phyloP scores from a whole-genome alignment of 1,284 basidiomycete genomes.

The Fistulina hepatica region DNA sequence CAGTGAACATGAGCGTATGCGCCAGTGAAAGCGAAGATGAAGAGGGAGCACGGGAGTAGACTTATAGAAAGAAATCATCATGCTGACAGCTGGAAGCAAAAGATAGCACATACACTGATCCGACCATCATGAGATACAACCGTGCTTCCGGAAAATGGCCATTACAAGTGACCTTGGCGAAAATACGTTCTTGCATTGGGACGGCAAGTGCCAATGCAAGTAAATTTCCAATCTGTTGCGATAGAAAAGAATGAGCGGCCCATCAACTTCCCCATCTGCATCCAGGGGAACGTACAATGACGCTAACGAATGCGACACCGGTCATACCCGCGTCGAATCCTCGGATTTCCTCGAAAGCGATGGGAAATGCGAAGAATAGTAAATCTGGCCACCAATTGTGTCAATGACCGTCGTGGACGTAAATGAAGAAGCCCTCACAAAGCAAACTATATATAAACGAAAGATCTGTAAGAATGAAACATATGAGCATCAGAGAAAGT shows the following conservation, averaged over 20 bases:
- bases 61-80: constrained; percentile 14
- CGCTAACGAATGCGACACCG: constrained; percentile 40
- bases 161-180: constrained; percentile 23
- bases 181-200: constrained; percentile 26
- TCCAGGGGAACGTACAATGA: constrained; percentile 26
- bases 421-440: constrained; percentile 21
- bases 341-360: constrained; percentile 28
- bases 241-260: background rate
- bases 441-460: constrained; percentile 28
- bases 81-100: constrained; percentile 9
- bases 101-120: constrained; percentile 30
- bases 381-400: constrained; percentile 24
- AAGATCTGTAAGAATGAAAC: constrained; percentile 22
- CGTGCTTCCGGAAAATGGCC: constrained; percentile 43
- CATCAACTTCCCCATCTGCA: too few relatives aligned
- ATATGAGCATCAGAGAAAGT: background rate
- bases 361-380: constrained; percentile 31
- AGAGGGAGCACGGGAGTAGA: constrained; percentile 25
- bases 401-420: background rate
- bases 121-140: constrained; percentile 36
- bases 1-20: constrained; percentile 27
- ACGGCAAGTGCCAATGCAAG: constrained; percentile 21
- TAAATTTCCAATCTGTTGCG: constrained; percentile 27
- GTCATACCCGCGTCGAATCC: constrained; percentile 34
- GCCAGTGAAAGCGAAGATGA: constrained; percentile 39